These are phyloP conservation scores for Yamadazyma akitaensis DNA, from an alignment of 805 yeast genomes.

Conservation along the genomic window DNA sequence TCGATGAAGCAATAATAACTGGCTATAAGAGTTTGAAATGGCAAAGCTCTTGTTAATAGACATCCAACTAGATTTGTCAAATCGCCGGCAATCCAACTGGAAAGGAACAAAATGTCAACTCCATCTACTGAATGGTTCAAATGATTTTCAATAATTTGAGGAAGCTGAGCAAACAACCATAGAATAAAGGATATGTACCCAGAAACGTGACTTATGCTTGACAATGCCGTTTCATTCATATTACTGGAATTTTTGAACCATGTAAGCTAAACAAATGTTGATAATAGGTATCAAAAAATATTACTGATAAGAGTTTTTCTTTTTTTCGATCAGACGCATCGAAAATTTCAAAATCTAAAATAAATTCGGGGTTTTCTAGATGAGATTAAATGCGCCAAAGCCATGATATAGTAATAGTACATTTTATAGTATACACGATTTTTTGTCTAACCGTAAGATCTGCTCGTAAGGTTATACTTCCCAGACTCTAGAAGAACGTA, in stretches of 20 bases:
- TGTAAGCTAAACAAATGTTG: background rate
- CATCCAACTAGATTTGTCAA: slow-evolving; percentile 64
- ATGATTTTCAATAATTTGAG: slow-evolving; percentile 62
- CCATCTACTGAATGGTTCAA: slow-evolving; percentile 35
- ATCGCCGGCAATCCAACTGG: slow-evolving; percentile 37
- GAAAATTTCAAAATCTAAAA: slow-evolving; percentile 1
- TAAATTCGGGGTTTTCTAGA: too few relatives aligned
- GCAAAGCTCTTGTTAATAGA: slow-evolving; percentile 67
- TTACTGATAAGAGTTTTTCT: slow-evolving; percentile 1
- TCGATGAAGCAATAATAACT: slow-evolving; percentile 74
- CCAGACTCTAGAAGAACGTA: too few relatives aligned
- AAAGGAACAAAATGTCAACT: slow-evolving; percentile 28
- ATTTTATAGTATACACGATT: too few relatives aligned
- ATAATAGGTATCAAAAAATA: background rate
- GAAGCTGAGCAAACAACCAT: slow-evolving; percentile 73
- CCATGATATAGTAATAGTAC: too few relatives aligned
- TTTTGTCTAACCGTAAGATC: too few relatives aligned
- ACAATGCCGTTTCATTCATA: background rate
- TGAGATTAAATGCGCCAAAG: too few relatives aligned
- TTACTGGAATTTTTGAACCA: background rate
- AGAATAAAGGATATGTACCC: slow-evolving; percentile 41
- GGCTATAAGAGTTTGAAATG: slow-evolving; percentile 76
- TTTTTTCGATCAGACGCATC: slow-evolving; percentile 5
- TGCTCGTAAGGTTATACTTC: too few relatives aligned
- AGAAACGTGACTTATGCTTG: slow-evolving; percentile 1